Percentiles rank a stretch among this genome's conserved stretches.
Conservation (phyloP, 2,329 filamentous ascomycete species). For the Ceratocystis diversiconidia region DNA sequence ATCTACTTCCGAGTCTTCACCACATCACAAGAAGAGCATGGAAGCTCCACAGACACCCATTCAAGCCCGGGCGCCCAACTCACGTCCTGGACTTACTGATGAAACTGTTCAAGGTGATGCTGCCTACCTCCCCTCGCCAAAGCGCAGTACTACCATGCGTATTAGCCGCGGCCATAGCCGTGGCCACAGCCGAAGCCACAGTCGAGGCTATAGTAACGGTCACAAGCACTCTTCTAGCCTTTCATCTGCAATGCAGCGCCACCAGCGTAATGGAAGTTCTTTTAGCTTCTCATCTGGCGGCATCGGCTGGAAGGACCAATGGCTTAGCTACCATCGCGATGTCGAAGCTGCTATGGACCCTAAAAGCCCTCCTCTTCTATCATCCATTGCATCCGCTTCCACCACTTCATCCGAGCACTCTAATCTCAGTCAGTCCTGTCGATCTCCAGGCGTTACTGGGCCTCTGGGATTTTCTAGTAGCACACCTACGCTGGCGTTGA, state of each 20-base stretch:
- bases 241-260: conserved; percentile 7
- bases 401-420: conserved; percentile 2
- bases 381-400: neutral
- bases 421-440: neutral
- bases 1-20: conserved; percentile 24
- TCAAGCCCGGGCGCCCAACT: conserved; percentile 46
- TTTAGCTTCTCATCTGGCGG: conserved; percentile 33
- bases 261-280: conserved; percentile 30
- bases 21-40: conserved; percentile 29
- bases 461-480: conserved; percentile 1
- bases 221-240: conserved; percentile 7
- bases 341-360: conserved; percentile 1
- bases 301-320: conserved; percentile 29
- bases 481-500: neutral
- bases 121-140: conserved; percentile 41
- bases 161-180: conserved; percentile 29
- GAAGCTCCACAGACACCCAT: conserved; percentile 33
- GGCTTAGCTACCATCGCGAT: conserved; percentile 25
- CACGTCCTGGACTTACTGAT: conserved; percentile 48
- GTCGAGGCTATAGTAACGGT: neutral
- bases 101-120: conserved; percentile 45
- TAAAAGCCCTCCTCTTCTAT: neutral
- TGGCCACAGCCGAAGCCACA: conserved; percentile 10
- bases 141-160: conserved; percentile 39
- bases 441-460: neutral